A percentile compares a stretch with the other conserved stretches of the same genome.
phyloP scores from a whole-genome alignment of 2,329 filamentous ascomycete genomes.

The Botrytis fabae region DNA sequence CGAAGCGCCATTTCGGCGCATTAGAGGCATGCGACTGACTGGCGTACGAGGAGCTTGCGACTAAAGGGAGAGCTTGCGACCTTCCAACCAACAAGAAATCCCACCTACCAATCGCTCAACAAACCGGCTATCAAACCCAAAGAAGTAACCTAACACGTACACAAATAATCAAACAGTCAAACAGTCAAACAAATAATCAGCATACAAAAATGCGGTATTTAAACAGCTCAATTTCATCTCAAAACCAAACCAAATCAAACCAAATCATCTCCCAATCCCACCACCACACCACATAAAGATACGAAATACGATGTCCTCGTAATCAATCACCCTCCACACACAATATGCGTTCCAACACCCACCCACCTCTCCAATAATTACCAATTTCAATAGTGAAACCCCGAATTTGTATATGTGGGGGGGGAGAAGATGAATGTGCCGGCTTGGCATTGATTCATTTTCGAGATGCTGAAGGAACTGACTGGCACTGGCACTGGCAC shows the following conservation, averaged over 20 bases:
- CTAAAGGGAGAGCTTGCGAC: neutral
- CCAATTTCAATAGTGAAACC: neutral
- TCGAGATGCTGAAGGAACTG: neutral
- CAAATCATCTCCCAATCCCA: too few species aligned
- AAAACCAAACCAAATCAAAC: too few species aligned
- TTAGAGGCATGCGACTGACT: neutral
- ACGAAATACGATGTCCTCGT: too few species aligned
- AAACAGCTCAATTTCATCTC: neutral
- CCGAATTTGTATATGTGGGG: neutral
- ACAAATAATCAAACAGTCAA: too few species aligned
- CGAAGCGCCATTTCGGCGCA: conserved; percentile 9
- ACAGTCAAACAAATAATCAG: neutral
- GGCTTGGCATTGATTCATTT: neutral
- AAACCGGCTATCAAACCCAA: too few species aligned
- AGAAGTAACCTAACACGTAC: neutral
- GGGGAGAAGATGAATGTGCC: neutral
- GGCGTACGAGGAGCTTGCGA: conserved; percentile 2
- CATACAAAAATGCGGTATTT: conserved; percentile 1
- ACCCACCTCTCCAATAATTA: neutral
- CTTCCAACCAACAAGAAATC: too few species aligned
- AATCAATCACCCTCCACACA: too few species aligned
- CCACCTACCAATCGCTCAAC: too few species aligned
- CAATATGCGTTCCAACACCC: neutral
- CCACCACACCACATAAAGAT: too few species aligned
- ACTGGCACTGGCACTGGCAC: too few species aligned